Evolutionary conservation across 805 yeast species (phyloP), one percentile per base, ranked within the genome.

Genomic region (Kuraishia hungarica): DNA sequence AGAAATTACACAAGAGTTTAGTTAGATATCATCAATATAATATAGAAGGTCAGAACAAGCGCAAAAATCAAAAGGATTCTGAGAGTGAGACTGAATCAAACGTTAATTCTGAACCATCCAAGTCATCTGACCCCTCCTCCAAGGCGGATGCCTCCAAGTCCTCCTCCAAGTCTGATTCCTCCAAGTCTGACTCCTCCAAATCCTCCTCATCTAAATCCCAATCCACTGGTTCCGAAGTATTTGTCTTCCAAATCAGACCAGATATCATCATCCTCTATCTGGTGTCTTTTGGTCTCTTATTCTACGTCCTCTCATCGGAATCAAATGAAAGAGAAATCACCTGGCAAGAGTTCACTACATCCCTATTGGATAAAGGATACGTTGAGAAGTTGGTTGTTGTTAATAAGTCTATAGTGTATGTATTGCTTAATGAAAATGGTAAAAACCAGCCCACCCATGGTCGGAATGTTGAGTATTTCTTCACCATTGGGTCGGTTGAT

Each of bases 401-500:
- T 29, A 93, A 94, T 72, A 86, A 87, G 62, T 74, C 81, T 13
- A 77, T 78, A 51, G 99, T 90, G 7, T 79, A 85, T 54, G 87
- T 93, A 2, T 83, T 80, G 59, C 69, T 72, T 39, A 62, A 67
- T 35, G 54, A 66, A 10, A 55, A 61, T 15, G 55, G 73, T 10
- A 63, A 64, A n/a, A 63, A 65, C 43, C 68, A 64, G 19, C 64
- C 61, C 49, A 47, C 55, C 49, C 69, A 67, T n/a, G 72, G 74
- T 5, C 63, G 65, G 2, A 57, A 62, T 17, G 70, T 63, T 55
- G 70, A 69, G 23, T 77, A 75, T 52, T 79, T 71, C 61, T 94
- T 94, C 74, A 80, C 83, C 15, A 89, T 94, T 63, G 99, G 99
- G 10, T 86, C 96, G 1, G 83, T 92, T 22, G 97, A 91, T 54